Base-by-base conservation (phyloP, 2,329 filamentous ascomycete genomes). In the Hirsutella minnesotensis region DNA sequence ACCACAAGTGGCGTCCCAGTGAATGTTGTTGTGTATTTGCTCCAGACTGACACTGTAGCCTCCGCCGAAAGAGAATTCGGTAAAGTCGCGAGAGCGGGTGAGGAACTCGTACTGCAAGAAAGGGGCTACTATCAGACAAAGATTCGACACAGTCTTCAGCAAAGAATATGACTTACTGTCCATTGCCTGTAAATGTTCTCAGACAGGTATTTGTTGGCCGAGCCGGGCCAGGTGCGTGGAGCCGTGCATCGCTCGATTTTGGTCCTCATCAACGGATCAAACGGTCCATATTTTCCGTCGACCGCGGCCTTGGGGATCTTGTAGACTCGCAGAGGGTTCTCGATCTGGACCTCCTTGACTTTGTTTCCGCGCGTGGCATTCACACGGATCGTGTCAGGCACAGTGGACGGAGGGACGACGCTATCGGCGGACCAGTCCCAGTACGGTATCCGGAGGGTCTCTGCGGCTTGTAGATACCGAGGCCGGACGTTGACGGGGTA, bases 291-390 rank as follows among this genome's bases (percentile, higher is more conserved):
- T 24, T 58, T 51, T 44, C 64, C 55, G 41, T 56, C 52, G 27
- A 67, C 44, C 18, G 58, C 63, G 39, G 55, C 55, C 46, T 53
- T 50, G 10, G 69, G 69, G 56, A 74, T 77, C 2, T 50, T 58
- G 55, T 70, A 80, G 43, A 63, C 66, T 48, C 65, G 66, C 1
- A 79, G 56, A 2, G 75, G 75, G 51, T 79, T 79, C 33, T 57
- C 54, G 27, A 75, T 60, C 4, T 53, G 57, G 27, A 63, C 55
- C 5, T 47, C 30, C 34, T 44, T 46, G 19, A 63, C 40, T 10
- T 47, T 45, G 30, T 52, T 49, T 35, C 63, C 63, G 16, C 12
- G 24, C 24, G 24, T 27, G 7, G 7, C 24, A 12, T 61, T 63
- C 44, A 73, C 56, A 4, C 46, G 59, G 40, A 67, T 53, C 12